Evolutionary conservation across 352 stramenopile genomes (phyloP).

Genomic region (Phytopythium vexans): DNA sequence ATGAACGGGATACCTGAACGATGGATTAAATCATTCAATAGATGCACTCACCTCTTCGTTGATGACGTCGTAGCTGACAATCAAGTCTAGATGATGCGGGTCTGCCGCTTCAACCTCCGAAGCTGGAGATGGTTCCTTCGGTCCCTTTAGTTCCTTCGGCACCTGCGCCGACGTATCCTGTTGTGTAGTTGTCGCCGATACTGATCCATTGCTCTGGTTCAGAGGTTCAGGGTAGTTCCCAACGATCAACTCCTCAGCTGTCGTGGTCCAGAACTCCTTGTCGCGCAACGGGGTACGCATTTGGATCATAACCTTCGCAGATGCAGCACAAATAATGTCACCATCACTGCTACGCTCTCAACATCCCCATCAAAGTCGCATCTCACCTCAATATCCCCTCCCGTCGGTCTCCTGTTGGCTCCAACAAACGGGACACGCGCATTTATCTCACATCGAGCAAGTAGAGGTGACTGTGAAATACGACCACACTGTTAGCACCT

Average conservation of each 20-base stretch:
- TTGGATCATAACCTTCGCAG: conserved; percentile 47
- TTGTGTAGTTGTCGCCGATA: not conserved
- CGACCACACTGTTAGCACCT: not conserved
- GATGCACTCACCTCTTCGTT: conserved; percentile 61
- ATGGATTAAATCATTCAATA: not conserved
- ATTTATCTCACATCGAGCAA: conserved; percentile 47
- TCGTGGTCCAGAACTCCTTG: conserved; percentile 45
- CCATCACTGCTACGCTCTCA: conserved; percentile 1
- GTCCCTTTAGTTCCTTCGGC: conserved; percentile 10
- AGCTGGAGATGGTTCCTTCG: conserved; percentile 5
- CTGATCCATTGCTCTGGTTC: too few relatives aligned
- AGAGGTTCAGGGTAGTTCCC: conserved; percentile 46
- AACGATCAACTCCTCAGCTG: conserved; percentile 47
- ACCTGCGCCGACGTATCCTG: conserved; percentile 6
- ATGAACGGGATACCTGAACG: not conserved
- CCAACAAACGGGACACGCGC: conserved; percentile 61
- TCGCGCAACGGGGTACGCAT: conserved; percentile 57
- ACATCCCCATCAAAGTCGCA: not conserved
- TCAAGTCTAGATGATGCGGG: conserved; percentile 64
- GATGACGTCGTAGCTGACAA: conserved; percentile 85
- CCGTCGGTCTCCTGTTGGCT: conserved; percentile 60
- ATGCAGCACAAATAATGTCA: conserved; percentile 5
- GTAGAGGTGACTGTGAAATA: conserved; percentile 34
- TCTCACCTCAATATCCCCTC: conserved; percentile 60
- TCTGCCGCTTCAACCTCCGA: conserved; percentile 12